These are phyloP conservation scores for Aspergillus hortae DNA, from an alignment of 2,329 filamentous ascomycete genomes.

Conservation along the genomic window DNA sequence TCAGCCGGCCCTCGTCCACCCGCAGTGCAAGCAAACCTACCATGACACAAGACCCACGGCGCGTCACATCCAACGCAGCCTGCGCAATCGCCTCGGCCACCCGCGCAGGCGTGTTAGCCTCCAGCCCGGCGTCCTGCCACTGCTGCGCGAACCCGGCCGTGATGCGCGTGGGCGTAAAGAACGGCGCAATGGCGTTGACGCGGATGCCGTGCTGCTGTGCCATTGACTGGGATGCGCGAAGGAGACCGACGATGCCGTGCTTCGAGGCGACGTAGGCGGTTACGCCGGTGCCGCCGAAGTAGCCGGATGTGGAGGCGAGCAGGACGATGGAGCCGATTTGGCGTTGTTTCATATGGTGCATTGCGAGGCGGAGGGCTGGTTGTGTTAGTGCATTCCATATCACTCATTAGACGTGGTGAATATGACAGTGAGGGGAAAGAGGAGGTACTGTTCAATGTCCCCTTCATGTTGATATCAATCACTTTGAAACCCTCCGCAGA, in stretches of 20 bases:
- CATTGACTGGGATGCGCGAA: conserved; percentile 34
- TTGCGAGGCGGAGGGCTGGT: conserved; percentile 30
- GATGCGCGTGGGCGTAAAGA: conserved; percentile 46
- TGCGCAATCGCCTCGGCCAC: conserved; percentile 43
- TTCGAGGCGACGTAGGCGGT: conserved; percentile 44
- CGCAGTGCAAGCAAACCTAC: conserved; percentile 11
- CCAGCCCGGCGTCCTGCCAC: conserved; percentile 39
- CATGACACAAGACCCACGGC: conserved; percentile 25
- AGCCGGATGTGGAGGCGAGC: conserved; percentile 42
- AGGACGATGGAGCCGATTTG: conserved; percentile 37
- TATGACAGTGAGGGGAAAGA: background rate
- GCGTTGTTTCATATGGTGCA: conserved; percentile 24
- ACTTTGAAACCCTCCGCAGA: conserved; percentile 25
- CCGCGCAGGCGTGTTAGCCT: conserved; percentile 40
- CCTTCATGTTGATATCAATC: conserved; percentile 44
- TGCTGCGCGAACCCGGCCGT: conserved; percentile 35
- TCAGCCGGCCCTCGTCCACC: background rate
- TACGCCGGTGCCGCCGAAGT: conserved; percentile 43
- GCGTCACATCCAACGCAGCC: conserved; percentile 30
- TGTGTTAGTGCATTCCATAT: too few relatives aligned
- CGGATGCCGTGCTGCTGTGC: conserved; percentile 36
- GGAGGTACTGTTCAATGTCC: conserved; percentile 42
- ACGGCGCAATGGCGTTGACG: conserved; percentile 48
- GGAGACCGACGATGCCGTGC: conserved; percentile 40
- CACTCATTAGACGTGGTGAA: background rate